A percentile compares a stretch with the other conserved stretches of the same genome.
Evolutionary conservation across 257 asterid genomes (phyloP).

Genomic region (Linaria vulgaris): DNA sequence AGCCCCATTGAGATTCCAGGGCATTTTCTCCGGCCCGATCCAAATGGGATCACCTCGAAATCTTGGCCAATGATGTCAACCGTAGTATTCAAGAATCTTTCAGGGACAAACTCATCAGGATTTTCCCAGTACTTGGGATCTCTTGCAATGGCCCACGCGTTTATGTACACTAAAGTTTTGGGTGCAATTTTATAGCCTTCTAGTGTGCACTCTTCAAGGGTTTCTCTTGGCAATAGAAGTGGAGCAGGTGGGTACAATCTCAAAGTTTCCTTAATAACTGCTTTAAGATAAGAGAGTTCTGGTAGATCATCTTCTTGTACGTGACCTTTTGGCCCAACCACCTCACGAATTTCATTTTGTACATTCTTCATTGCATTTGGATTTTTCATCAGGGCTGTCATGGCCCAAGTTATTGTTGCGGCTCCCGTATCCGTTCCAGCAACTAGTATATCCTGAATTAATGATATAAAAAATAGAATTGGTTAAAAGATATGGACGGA

Average conservation of each 20-base stretch:
- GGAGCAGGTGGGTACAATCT: constrained; percentile 28
- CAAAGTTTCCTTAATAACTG: constrained; percentile 20
- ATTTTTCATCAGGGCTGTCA: constrained; percentile 22
- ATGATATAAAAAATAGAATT: background rate
- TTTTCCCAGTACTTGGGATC: constrained; percentile 27
- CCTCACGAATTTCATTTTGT: constrained; percentile 22
- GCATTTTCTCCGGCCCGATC: constrained; percentile 28
- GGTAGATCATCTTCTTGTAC: constrained; percentile 20
- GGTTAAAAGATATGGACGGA: too few species aligned
- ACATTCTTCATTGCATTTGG: constrained; percentile 18
- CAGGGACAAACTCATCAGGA: constrained; percentile 25
- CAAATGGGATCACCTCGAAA: constrained; percentile 30
- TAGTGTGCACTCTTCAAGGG: constrained; percentile 12
- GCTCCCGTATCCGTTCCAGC: constrained; percentile 25
- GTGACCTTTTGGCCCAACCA: constrained; percentile 4
- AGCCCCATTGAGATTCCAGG: constrained; percentile 30
- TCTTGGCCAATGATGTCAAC: constrained; percentile 23
- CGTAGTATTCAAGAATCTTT: constrained; percentile 24
- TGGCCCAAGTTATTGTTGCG: constrained; percentile 18
- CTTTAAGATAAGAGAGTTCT: constrained; percentile 26
- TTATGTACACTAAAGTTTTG: constrained; percentile 27
- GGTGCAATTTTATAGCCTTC: constrained; percentile 29
- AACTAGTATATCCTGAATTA: constrained; percentile 17
- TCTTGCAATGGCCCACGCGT: constrained; percentile 35
- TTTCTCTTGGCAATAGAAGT: constrained; percentile 29